These are phyloP conservation scores for Hordeum pubiflorum DNA, from an alignment of 202 grass and related monocot species.

Conservation along the genomic window DNA sequence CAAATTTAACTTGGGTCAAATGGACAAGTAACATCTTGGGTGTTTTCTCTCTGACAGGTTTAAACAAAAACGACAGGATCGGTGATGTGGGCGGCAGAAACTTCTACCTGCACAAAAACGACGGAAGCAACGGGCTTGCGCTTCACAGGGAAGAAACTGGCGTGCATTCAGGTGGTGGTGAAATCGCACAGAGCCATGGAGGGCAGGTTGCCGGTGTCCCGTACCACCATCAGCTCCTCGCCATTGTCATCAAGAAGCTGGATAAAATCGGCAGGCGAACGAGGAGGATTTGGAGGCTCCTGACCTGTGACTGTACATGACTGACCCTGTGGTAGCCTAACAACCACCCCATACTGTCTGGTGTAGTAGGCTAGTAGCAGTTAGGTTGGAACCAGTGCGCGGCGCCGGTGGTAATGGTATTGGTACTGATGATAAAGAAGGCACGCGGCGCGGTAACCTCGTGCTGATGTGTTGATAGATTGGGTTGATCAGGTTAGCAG, in stretches of 20 bases:
- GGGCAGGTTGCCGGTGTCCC: background rate
- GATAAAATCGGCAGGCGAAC: conserved; percentile 59
- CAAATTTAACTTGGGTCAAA: background rate
- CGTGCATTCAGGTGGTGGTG: background rate
- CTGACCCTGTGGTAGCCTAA: background rate
- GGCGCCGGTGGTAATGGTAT: background rate
- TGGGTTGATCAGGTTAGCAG: too few relatives aligned
- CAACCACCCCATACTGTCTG: background rate
- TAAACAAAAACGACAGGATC: conserved; percentile 77
- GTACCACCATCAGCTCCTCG: conserved; percentile 28
- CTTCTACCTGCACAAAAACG: conserved; percentile 75
- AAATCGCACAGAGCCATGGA: background rate
- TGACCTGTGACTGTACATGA: conserved; percentile 62
- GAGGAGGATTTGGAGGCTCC: conserved; percentile 56
- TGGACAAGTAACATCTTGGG: background rate
- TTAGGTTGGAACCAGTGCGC: background rate
- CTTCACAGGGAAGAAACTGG: conserved; percentile 16
- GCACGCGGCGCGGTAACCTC: too few relatives aligned
- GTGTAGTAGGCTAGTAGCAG: background rate
- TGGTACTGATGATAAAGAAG: background rate
- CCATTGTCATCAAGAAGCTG: conserved; percentile 44
- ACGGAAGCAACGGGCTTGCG: conserved; percentile 16
- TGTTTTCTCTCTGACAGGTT: conserved; percentile 32
- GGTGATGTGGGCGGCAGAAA: conserved; percentile 66
- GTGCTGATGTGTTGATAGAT: too few relatives aligned